phyloP scores from a whole-genome alignment of 805 yeast genomes.

The Suhomyces kilbournensis region DNA sequence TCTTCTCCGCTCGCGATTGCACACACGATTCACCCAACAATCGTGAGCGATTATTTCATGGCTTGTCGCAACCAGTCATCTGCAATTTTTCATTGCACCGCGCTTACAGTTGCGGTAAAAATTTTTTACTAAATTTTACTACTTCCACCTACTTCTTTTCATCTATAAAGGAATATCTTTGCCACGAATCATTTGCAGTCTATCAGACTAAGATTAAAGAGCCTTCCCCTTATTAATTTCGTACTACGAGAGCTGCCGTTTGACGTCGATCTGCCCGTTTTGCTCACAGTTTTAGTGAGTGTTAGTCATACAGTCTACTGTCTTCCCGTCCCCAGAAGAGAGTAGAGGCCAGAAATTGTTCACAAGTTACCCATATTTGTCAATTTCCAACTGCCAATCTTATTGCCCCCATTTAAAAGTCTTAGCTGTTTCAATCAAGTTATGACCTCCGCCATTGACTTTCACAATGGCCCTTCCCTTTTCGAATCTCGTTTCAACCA shows the following conservation, averaged over 20 bases:
- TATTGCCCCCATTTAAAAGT: neutral
- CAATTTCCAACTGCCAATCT: conserved; percentile 1
- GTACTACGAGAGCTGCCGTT: conserved; percentile 45
- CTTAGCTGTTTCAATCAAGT: conserved; percentile 4
- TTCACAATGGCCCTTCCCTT: conserved; percentile 10
- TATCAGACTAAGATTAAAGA: conserved; percentile 1
- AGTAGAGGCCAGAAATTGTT: conserved; percentile 3
- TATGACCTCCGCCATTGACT: conserved; percentile 21
- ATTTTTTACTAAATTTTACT: neutral
- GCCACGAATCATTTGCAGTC: neutral
- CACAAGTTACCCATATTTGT: neutral
- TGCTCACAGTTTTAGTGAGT: conserved; percentile 37
- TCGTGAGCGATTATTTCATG: neutral
- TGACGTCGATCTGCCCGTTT: conserved; percentile 23
- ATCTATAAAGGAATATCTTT: neutral
- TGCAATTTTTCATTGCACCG: neutral
- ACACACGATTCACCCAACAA: neutral
- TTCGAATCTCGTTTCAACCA: neutral
- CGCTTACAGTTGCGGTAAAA: neutral
- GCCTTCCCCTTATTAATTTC: conserved; percentile 5
- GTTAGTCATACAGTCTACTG: conserved; percentile 2
- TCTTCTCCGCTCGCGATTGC: neutral
- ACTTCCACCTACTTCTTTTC: neutral
- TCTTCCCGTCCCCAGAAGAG: conserved; percentile 6
- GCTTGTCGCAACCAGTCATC: neutral